Percentiles rank a stretch among this genome's conserved stretches.
phyloP scores from a whole-genome alignment of 2,329 filamentous ascomycete genomes.

The Rutstroemia sp. region DNA sequence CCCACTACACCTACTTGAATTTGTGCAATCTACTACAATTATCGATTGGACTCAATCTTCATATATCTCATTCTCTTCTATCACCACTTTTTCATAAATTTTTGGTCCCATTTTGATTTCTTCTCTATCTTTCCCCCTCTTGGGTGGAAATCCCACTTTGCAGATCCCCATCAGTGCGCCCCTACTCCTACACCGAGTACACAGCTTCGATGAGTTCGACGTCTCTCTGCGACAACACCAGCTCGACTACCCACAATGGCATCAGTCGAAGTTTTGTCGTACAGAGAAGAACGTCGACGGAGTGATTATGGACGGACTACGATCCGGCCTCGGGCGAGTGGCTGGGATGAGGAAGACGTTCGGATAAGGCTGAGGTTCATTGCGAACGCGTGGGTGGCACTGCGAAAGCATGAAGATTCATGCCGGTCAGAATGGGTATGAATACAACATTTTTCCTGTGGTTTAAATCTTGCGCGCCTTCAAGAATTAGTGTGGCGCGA shows the following conservation, averaged over 20 bases:
- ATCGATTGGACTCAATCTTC: background rate
- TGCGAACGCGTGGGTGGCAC: constrained; percentile 29
- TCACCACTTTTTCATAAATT: constrained; percentile 3
- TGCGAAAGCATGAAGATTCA: constrained; percentile 17
- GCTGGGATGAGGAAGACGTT: constrained; percentile 35
- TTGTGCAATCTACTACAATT: background rate
- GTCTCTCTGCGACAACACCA: constrained; percentile 24
- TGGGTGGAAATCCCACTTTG: constrained; percentile 10
- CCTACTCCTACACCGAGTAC: constrained; percentile 9
- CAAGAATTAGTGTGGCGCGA: constrained; percentile 6
- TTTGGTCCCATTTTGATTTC: background rate
- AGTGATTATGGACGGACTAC: constrained; percentile 34
- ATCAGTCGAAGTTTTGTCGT: constrained; percentile 35
- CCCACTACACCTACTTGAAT: background rate
- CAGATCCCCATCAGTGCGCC: constrained; percentile 8
- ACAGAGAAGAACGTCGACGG: constrained; percentile 33
- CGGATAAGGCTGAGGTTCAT: constrained; percentile 31
- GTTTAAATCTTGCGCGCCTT: background rate
- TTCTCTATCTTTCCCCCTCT: background rate
- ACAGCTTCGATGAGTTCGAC: constrained; percentile 30
- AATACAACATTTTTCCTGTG: constrained; percentile 15
- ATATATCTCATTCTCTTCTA: background rate
- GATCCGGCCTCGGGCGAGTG: constrained; percentile 37
- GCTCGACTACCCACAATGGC: constrained; percentile 36
- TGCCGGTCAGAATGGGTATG: constrained; percentile 25